These are phyloP conservation scores for Tulasnella sp. DNA, from an alignment of 768 basidiomycete genomes.

Conservation along the genomic window DNA sequence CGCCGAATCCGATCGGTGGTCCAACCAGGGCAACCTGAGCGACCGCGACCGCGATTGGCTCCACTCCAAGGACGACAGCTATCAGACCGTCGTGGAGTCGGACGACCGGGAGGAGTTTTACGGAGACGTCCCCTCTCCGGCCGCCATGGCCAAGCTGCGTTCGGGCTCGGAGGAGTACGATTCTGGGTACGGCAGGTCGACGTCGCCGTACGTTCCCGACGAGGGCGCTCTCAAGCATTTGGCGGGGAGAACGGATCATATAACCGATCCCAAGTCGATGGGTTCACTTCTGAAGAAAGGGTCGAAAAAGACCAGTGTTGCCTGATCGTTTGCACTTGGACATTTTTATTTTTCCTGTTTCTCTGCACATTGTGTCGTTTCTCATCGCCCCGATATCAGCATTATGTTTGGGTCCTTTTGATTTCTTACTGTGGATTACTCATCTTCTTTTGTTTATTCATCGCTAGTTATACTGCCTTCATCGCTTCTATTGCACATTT, in stretches of 20 bases:
- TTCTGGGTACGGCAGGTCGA: not conserved
- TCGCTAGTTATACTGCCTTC: not conserved
- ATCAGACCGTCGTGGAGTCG: not conserved
- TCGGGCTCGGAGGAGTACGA: slow-evolving; percentile 9
- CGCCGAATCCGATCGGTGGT: slow-evolving; percentile 2
- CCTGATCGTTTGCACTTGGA: not conserved
- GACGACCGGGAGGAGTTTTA: not conserved
- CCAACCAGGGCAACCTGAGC: not conserved
- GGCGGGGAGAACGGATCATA: not conserved
- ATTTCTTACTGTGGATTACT: slow-evolving; percentile 5
- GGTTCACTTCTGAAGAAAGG: not conserved
- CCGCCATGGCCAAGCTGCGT: slow-evolving; percentile 1
- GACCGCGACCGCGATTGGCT: not conserved
- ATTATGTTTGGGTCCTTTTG: not conserved
- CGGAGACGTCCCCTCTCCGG: not conserved
- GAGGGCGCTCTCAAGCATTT: not conserved
- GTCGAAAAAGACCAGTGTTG: no score
- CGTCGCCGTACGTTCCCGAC: slow-evolving; percentile 1
- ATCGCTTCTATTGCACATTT: slow-evolving; percentile 10
- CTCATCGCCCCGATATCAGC: not conserved
- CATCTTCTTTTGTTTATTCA: not conserved
- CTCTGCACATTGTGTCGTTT: not conserved
- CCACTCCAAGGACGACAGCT: not conserved
- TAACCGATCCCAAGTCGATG: not conserved
- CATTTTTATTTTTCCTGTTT: not conserved